These are phyloP conservation scores for Termitomyces sp. DNA, from an alignment of 768 basidiomycete species.

Conservation along the genomic window DNA sequence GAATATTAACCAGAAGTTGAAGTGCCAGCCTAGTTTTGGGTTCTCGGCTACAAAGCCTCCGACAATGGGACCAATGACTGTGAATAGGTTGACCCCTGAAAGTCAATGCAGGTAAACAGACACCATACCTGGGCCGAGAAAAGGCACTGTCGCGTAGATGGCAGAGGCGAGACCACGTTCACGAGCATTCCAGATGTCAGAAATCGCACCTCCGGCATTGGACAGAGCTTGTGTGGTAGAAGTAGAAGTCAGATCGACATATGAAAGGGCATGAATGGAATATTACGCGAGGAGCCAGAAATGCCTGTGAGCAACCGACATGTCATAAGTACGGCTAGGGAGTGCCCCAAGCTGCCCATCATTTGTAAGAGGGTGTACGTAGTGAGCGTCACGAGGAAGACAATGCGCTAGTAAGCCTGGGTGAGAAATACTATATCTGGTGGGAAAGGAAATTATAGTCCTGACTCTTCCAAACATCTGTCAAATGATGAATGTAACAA, in stretches of 20 bases:
- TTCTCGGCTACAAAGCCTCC: conserved; percentile 57
- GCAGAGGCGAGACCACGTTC: conserved; percentile 58
- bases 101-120: not conserved
- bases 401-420: conserved; percentile 31
- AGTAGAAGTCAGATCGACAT: conserved; percentile 5
- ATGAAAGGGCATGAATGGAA: conserved; percentile 1
- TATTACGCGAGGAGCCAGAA: conserved; percentile 51
- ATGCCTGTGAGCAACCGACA: conserved; percentile 54
- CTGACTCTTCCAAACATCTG: conserved; percentile 52
- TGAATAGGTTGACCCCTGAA: not conserved
- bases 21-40: conserved; percentile 48
- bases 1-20: conserved; percentile 64
- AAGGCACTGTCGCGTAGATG: conserved; percentile 54
- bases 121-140: conserved; percentile 46
- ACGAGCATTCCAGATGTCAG: conserved; percentile 54
- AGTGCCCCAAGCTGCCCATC: conserved; percentile 46
- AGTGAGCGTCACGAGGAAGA: conserved; percentile 50
- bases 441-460: not conserved
- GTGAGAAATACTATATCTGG: not conserved
- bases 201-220: conserved; percentile 52
- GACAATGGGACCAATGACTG: conserved; percentile 63
- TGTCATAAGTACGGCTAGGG: conserved; percentile 41
- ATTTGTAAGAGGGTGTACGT: conserved; percentile 51
- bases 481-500: not conserved
- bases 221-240: conserved; percentile 38